These are phyloP conservation scores for Rhododendron ferrugineum DNA, from an alignment of 148 eudicot species.

Conservation along the genomic window DNA sequence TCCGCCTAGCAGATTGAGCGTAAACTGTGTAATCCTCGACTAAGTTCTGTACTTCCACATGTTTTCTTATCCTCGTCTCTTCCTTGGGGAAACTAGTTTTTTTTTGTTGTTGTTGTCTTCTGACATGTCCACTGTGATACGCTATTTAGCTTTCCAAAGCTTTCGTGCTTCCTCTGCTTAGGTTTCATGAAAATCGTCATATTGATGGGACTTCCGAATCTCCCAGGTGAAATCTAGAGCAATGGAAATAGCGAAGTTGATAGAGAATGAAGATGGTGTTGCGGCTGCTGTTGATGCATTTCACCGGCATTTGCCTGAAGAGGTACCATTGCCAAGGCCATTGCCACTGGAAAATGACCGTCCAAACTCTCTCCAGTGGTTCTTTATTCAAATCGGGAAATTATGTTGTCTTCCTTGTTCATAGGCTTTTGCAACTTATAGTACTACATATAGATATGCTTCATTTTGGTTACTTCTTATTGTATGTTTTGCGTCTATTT, in stretches of 20 bases:
- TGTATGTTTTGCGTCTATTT: not conserved
- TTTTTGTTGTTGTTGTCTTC: not conserved
- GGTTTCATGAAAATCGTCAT: not conserved
- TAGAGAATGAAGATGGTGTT: conserved; percentile 80
- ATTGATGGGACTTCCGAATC: not conserved
- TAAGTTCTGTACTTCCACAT: not conserved
- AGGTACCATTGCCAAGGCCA: conserved; percentile 46
- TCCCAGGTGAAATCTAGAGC: conserved; percentile 71
- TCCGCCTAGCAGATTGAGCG: not conserved
- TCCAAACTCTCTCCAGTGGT: conserved; percentile 60
- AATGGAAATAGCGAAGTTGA: conserved; percentile 57
- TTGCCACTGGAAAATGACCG: conserved; percentile 28
- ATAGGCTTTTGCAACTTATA: conserved; percentile 17
- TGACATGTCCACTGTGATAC: not conserved
- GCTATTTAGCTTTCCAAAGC: not conserved
- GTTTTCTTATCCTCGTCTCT: not conserved
- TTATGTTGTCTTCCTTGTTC: conserved; percentile 55
- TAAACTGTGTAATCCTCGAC: not conserved
- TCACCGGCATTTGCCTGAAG: conserved; percentile 72
- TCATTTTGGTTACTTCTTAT: not conserved
- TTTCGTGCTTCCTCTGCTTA: not conserved
- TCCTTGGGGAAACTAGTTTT: not conserved
- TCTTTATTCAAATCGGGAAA: conserved; percentile 66
- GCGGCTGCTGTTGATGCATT: conserved; percentile 86
- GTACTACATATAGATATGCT: not conserved